phyloP scores from a whole-genome alignment of 2,329 filamentous ascomycete genomes.

The Sclerotinia minor region DNA sequence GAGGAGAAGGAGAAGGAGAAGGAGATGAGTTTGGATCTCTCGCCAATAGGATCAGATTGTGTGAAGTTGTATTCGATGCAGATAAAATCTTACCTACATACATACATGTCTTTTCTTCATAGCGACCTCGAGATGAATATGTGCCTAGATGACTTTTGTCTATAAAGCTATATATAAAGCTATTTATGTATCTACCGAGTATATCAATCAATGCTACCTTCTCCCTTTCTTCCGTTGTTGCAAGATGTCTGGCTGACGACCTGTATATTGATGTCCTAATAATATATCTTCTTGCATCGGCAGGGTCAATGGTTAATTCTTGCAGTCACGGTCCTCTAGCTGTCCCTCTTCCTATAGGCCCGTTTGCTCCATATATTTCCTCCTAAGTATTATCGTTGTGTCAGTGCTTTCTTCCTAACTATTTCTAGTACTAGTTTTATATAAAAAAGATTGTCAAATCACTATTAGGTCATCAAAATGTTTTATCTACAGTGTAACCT shows the following conservation, averaged over 20 bases:
- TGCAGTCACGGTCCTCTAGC: slow-evolving; percentile 14
- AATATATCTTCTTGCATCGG: not conserved
- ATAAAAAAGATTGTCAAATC: not conserved
- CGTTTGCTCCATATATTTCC: not conserved
- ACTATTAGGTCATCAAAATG: slow-evolving; percentile 4
- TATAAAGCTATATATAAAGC: not conserved
- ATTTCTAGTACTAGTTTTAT: slow-evolving; percentile 7
- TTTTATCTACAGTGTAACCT: no score
- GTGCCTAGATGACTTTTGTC: not conserved
- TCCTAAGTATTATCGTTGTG: slow-evolving; percentile 16
- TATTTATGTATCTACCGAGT: not conserved
- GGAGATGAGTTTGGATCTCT: not conserved
- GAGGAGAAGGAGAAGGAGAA: not conserved
- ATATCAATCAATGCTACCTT: not conserved
- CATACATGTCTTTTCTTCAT: not conserved
- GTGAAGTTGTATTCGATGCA: not conserved
- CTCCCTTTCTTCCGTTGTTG: not conserved
- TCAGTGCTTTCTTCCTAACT: slow-evolving; percentile 10
- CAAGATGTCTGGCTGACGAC: not conserved
- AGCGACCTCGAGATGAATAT: not conserved
- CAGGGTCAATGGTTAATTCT: not conserved
- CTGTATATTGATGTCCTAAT: not conserved
- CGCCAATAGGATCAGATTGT: not conserved
- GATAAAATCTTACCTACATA: not conserved
- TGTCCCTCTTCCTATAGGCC: slow-evolving; percentile 7